Evolutionary conservation across 257 asterid species (phyloP).

Genomic region (Euphrasia confusa): DNA sequence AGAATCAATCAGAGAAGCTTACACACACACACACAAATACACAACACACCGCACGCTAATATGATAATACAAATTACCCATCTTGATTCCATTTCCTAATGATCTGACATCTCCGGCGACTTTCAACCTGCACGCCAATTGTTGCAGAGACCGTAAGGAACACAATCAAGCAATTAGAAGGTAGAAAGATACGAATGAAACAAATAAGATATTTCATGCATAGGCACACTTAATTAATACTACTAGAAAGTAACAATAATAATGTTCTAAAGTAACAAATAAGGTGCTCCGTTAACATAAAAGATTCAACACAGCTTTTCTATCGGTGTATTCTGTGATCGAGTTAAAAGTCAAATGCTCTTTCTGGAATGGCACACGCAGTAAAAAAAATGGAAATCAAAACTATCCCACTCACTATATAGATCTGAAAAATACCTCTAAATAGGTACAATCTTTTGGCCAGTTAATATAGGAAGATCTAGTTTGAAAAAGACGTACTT

Average conservation of each 20-base stretch:
- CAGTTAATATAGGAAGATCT: too few species aligned
- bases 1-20: conserved; percentile 21
- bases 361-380: too few species aligned
- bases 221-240: conserved; percentile 5
- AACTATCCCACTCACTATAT: too few species aligned
- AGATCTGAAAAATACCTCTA: too few species aligned
- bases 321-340: too few species aligned
- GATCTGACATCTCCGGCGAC: conserved; percentile 85
- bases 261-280: background rate
- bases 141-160: conserved; percentile 24
- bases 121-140: conserved; percentile 64
- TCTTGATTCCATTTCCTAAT: conserved; percentile 83
- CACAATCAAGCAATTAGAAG: background rate
- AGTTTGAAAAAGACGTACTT: too few species aligned
- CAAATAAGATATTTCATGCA: background rate
- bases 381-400: too few species aligned
- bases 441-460: background rate
- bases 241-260: conserved; percentile 9
- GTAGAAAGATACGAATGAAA: too few species aligned
- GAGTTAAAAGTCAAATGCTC: too few species aligned
- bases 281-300: background rate
- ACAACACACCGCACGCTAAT: background rate
- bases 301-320: background rate
- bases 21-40: conserved; percentile 4
- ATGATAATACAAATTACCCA: conserved; percentile 50